Evolutionary conservation across 2,329 filamentous ascomycete genomes (phyloP).

Genomic region (Hypomyces rosellus): DNA sequence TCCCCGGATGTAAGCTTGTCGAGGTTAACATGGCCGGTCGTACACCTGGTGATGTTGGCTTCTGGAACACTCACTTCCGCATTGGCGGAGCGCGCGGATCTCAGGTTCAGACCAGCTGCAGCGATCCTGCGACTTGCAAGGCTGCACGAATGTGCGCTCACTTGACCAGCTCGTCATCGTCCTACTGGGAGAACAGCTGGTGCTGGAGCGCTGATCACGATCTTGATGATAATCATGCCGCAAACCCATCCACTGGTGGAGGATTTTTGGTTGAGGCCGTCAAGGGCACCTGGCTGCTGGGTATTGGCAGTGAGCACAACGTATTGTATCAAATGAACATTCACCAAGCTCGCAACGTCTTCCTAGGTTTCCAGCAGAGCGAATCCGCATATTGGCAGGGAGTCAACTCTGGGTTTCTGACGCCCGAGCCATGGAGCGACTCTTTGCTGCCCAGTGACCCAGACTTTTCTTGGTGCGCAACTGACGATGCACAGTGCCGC

Average conservation of each 20-base stretch:
- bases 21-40: slow-evolving; percentile 43
- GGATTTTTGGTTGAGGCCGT: slow-evolving; percentile 39
- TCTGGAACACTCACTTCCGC: slow-evolving; percentile 38
- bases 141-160: slow-evolving; percentile 43
- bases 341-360: slow-evolving; percentile 37
- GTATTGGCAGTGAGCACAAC: slow-evolving; percentile 45
- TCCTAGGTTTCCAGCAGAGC: slow-evolving; percentile 38
- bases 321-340: slow-evolving; percentile 49
- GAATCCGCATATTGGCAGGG: slow-evolving; percentile 40
- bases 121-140: slow-evolving; percentile 32
- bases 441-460: slow-evolving; percentile 18
- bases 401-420: slow-evolving; percentile 22
- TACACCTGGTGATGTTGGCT: slow-evolving; percentile 39
- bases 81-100: slow-evolving; percentile 39
- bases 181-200: slow-evolving; percentile 50
- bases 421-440: slow-evolving; percentile 33
- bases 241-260: slow-evolving; percentile 39
- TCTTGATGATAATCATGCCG: slow-evolving; percentile 37
- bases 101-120: slow-evolving; percentile 31
- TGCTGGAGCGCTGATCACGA: slow-evolving; percentile 42
- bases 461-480: slow-evolving; percentile 20
- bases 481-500: slow-evolving; percentile 19
- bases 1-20: slow-evolving; percentile 30
- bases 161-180: slow-evolving; percentile 36
- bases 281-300: slow-evolving; percentile 44